Base-by-base conservation (phyloP, 2,329 filamentous ascomycete species). In the Plectosphaerella cucumerina region DNA sequence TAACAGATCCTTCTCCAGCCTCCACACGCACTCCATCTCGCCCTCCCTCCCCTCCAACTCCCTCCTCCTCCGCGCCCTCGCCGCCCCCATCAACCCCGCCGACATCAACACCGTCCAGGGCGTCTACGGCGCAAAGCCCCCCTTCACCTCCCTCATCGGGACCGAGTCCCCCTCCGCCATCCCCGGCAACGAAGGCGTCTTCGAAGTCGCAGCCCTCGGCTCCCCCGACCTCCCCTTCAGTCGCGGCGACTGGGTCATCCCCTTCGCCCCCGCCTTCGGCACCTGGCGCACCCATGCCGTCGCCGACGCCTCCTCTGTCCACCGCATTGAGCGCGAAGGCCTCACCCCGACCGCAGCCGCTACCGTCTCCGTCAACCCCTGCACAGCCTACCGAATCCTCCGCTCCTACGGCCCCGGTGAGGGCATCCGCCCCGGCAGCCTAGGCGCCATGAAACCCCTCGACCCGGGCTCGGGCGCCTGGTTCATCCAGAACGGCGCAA, bases 61-160 rank as follows among this genome's bases (percentile, higher is more conserved):
- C 44, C 71, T 95, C 59, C 91, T 93, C 50, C 76, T 99, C 53
- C 90, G 90, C 68, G 86, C 94, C 61, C 89, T 99, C 61, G 89
- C 92, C 31, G 85, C 91, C 1, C 90, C 94, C 51, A 90, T 99
- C 69, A 99, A 99, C 74, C 94, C 94, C 21, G 92, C 94, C 63
- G 94, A 99, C 72, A 89, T 99, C 70, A 99, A 99, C 76, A 93
- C 93, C 62, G 89, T 99, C 63, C 94, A 99, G 75, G 94, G 94
- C 58, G 91, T 93, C 4, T 99, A 99, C 73, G 93, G 93, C 55
- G 85, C 85, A 44, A 90, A 90, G 66, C 91, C 92, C 0, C 75
- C 80, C 43, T 92, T 96, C 70, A 85, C 83, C 17, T 85, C 84
- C 6, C 70, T 82, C 1, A 82, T 99, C 50, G 89, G 91, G 51